Evolutionary conservation across 805 yeast species (phyloP).

Genomic region (Wickerhamiella sergipiensis): DNA sequence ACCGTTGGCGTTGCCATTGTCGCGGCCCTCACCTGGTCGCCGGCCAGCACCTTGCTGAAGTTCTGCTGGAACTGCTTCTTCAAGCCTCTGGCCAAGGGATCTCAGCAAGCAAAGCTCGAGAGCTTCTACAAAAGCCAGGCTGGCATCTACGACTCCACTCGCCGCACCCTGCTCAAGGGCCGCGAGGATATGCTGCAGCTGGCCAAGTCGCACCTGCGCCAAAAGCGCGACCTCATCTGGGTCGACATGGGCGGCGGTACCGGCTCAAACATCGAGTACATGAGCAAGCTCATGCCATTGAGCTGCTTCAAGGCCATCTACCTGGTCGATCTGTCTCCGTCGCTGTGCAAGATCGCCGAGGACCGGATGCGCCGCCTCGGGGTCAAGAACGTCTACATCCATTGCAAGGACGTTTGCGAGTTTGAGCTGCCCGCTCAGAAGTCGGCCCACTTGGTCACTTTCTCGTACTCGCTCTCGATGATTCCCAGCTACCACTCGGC

Average conservation of each 20-base stretch:
- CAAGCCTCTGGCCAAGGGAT: conserved; percentile 37
- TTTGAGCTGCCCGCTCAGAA: conserved; percentile 35
- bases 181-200: conserved; percentile 47
- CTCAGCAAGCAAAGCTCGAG: conserved; percentile 48
- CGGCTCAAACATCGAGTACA: conserved; percentile 66
- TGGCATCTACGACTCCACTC: conserved; percentile 58
- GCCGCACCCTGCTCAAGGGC: conserved; percentile 54
- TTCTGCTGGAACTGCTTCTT: conserved; percentile 42
- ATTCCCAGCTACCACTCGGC: conserved; percentile 73
- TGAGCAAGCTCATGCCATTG: conserved; percentile 43
- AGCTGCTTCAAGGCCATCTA: conserved; percentile 48
- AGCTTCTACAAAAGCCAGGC: conserved; percentile 67
- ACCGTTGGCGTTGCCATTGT: background rate
- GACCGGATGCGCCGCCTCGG: conserved; percentile 37
- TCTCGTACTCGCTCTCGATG: conserved; percentile 74
- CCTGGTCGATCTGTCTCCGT: conserved; percentile 64
- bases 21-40: background rate
- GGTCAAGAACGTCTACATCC: conserved; percentile 48
- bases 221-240: conserved; percentile 22
- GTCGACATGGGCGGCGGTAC: conserved; percentile 68
- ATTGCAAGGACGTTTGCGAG: conserved; percentile 64
- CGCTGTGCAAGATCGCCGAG: conserved; percentile 59
- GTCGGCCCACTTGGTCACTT: conserved; percentile 58
- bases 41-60: conserved; percentile 8
- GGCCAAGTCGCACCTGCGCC: conserved; percentile 42